Conservation (phyloP, 2,329 filamentous ascomycete species). For the Pseudogymnoascus pannorum region DNA sequence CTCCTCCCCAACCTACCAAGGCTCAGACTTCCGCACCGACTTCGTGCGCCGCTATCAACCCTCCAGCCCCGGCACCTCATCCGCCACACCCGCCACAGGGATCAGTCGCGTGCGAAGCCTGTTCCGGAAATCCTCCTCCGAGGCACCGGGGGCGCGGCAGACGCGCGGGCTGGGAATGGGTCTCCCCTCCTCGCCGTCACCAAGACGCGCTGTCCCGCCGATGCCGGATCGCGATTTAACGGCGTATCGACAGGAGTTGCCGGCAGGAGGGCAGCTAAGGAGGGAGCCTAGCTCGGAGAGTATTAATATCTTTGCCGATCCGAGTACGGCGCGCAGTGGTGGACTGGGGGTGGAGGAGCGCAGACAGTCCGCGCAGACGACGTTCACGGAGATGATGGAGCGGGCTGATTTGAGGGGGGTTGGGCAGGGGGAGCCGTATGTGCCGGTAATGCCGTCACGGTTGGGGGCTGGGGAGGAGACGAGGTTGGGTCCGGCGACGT, state of each 20-base stretch:
- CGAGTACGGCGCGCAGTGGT: conserved; percentile 31
- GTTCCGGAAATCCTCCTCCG: conserved; percentile 20
- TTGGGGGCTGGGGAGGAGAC: background rate
- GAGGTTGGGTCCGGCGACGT: background rate
- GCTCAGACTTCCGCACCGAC: conserved; percentile 40
- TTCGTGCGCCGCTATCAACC: conserved; percentile 38
- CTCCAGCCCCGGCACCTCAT: conserved; percentile 18
- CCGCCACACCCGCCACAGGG: conserved; percentile 12
- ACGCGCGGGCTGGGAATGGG: background rate
- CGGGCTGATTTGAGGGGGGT: conserved; percentile 37
- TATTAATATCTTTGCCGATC: conserved; percentile 48
- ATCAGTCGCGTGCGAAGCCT: conserved; percentile 22
- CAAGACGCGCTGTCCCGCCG: background rate
- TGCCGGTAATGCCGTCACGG: conserved; percentile 26
- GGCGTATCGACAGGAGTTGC: background rate
- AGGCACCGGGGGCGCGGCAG: background rate
- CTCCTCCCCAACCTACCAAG: conserved; percentile 47
- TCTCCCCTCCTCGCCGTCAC: background rate
- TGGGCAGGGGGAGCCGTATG: conserved; percentile 34
- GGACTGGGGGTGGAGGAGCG: conserved; percentile 17
- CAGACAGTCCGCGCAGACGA: conserved; percentile 29
- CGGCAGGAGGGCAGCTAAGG: conserved; percentile 22
- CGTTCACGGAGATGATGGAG: conserved; percentile 48
- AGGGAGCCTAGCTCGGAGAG: conserved; percentile 41
- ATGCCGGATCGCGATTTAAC: background rate